phyloP scores from a whole-genome alignment of 805 yeast species.

The Starmerella geochares region DNA sequence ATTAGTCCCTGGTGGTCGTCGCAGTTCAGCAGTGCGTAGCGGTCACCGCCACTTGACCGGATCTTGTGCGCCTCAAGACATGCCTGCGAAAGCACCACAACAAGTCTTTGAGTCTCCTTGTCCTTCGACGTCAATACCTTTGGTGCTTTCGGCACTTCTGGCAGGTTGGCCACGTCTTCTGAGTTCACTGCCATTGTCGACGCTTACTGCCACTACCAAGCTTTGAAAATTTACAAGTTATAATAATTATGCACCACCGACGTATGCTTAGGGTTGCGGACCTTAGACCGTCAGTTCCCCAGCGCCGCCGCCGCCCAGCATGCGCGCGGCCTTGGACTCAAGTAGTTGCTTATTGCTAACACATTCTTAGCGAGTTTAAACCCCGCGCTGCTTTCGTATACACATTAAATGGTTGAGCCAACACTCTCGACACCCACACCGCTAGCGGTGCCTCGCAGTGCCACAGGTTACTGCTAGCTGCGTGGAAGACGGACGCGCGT shows the following conservation, averaged over 20 bases:
- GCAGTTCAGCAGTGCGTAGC: conserved; percentile 87
- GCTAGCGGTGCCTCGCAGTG: no score
- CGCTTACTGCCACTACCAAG: not conserved
- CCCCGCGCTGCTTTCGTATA: no score
- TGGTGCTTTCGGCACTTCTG: conserved; percentile 85
- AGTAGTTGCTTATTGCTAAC: no score
- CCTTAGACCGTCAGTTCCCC: not conserved
- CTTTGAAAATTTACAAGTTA: not conserved
- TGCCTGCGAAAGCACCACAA: conserved; percentile 93
- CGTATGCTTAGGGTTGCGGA: not conserved
- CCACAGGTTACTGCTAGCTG: not conserved
- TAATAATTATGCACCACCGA: not conserved
- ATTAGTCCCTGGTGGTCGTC: conserved; percentile 96
- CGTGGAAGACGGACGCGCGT: not conserved
- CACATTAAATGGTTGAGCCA: no score
- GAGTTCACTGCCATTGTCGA: conserved; percentile 11
- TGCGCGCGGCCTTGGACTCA: no score
- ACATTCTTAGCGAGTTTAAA: no score
- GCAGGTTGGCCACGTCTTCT: conserved; percentile 37
- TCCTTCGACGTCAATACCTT: conserved; percentile 70
- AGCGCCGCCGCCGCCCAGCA: no score
- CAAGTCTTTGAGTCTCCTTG: conserved; percentile 72
- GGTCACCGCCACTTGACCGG: conserved; percentile 70
- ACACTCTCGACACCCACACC: no score
- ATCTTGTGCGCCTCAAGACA: conserved; percentile 91